A percentile compares a stretch with the other conserved stretches of the same genome.
These are phyloP conservation scores for Alnus rubra DNA, from an alignment of 306 rosid species.

Conservation along the genomic window DNA sequence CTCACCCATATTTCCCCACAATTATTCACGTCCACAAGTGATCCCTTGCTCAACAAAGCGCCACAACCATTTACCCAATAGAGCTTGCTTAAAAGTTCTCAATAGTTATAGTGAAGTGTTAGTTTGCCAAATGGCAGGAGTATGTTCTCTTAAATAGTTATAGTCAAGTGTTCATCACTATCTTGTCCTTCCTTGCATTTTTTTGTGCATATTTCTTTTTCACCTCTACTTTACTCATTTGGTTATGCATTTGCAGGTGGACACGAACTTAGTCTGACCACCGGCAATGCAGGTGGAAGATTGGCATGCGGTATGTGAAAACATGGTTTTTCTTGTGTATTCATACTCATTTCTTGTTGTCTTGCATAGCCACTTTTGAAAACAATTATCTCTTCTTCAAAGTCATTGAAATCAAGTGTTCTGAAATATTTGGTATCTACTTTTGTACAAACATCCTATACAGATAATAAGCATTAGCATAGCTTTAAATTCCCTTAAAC, in stretches of 20 bases:
- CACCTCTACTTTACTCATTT: constrained; percentile 22
- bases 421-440: not conserved
- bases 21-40: too few species aligned
- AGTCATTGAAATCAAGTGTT: not conserved
- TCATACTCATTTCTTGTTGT: constrained; percentile 1
- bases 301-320: constrained; percentile 82
- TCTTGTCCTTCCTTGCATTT: not conserved
- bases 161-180: not conserved
- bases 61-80: not conserved
- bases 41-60: not conserved
- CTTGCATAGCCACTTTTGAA: constrained; percentile 6
- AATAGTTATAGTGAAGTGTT: not conserved
- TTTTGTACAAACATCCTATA: not conserved
- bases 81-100: too few species aligned
- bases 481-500: not conserved
- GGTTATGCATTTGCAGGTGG: constrained; percentile 61
- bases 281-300: constrained; percentile 96
- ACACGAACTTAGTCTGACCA: constrained; percentile 79
- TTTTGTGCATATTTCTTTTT: constrained; percentile 6
- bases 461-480: too few species aligned
- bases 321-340: constrained; percentile 12
- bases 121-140: not conserved
- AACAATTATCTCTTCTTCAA: not conserved
- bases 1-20: too few species aligned
- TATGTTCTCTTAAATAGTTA: not conserved